A percentile compares a stretch with the other conserved stretches of the same genome.
These are phyloP conservation scores for Cystobasidium sp. DNA, from an alignment of 1,284 basidiomycete species.

Conservation along the genomic window DNA sequence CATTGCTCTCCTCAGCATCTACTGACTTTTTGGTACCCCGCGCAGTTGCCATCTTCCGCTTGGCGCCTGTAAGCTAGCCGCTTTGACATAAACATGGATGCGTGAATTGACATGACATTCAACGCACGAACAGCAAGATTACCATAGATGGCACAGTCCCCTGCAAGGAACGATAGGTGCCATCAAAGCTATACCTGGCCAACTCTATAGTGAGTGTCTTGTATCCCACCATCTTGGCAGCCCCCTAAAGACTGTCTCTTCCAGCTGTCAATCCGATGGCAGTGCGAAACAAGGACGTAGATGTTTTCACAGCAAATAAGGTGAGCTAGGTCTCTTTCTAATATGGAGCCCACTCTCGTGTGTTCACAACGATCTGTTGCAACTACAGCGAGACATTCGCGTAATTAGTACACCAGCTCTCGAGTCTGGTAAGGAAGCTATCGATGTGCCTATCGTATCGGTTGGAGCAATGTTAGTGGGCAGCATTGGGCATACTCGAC, in stretches of 20 bases:
- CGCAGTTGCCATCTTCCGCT: conserved; percentile 66
- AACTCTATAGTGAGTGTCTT: conserved; percentile 51
- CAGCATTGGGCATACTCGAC: conserved; percentile 59
- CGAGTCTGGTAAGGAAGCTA: conserved; percentile 53
- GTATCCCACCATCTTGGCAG: neutral
- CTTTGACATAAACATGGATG: too few species aligned
- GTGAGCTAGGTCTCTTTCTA: conserved; percentile 54
- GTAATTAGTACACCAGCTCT: conserved; percentile 46
- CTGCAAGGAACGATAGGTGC: conserved; percentile 65
- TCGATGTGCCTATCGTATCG: conserved; percentile 57
- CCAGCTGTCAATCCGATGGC: conserved; percentile 76
- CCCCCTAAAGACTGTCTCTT: conserved; percentile 44
- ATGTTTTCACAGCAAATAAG: conserved; percentile 74
- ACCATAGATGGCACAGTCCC: conserved; percentile 82
- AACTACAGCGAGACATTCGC: conserved; percentile 28
- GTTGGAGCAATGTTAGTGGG: conserved; percentile 63
- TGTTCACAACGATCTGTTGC: conserved; percentile 52
- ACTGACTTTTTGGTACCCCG: conserved; percentile 54
- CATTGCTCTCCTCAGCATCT: conserved; percentile 38
- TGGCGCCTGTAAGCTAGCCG: conserved; percentile 50
- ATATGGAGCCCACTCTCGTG: neutral
- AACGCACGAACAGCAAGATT: conserved; percentile 74
- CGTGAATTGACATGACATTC: conserved; percentile 58
- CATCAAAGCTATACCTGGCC: conserved; percentile 60
- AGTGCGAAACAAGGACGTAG: conserved; percentile 70